A percentile compares a stretch with the other conserved stretches of the same genome.
Evolutionary conservation across 257 asterid species (phyloP).

Genomic region (Dorcoceras hygrometricum): DNA sequence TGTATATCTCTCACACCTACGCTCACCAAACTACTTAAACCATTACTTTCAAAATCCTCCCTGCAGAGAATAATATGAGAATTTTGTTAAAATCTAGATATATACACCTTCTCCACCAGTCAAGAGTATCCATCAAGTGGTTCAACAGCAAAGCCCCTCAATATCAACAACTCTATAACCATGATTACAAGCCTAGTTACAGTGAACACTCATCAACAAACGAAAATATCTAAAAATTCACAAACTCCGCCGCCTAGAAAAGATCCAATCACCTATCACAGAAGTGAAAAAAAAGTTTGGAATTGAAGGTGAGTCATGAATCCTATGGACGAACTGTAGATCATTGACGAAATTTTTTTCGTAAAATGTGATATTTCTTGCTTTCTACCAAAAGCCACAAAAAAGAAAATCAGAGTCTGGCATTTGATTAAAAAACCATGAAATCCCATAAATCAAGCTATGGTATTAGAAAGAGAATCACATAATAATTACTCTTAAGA

Average conservation of each 20-base stretch:
- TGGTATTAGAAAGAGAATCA: not conserved
- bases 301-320: not conserved
- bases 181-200: not conserved
- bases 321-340: not conserved
- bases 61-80: conserved; percentile 31
- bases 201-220: not conserved
- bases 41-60: conserved; percentile 79
- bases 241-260: not conserved
- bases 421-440: not conserved
- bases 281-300: not conserved
- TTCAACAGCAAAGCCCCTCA: conserved; percentile 7
- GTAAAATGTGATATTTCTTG: not conserved
- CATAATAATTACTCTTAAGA: not conserved
- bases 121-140: not conserved
- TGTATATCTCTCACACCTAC: conserved; percentile 91
- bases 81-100: conserved; percentile 7
- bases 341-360: not conserved
- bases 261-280: not conserved
- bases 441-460: not conserved
- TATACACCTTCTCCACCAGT: not conserved
- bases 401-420: not conserved
- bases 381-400: not conserved
- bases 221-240: not conserved
- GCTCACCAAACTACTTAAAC: conserved; percentile 72
- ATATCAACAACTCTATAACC: not conserved